A percentile compares a stretch with the other conserved stretches of the same genome.
Conservation (phyloP, 331 rosid genomes). For the Phaseolus coccineus region DNA sequence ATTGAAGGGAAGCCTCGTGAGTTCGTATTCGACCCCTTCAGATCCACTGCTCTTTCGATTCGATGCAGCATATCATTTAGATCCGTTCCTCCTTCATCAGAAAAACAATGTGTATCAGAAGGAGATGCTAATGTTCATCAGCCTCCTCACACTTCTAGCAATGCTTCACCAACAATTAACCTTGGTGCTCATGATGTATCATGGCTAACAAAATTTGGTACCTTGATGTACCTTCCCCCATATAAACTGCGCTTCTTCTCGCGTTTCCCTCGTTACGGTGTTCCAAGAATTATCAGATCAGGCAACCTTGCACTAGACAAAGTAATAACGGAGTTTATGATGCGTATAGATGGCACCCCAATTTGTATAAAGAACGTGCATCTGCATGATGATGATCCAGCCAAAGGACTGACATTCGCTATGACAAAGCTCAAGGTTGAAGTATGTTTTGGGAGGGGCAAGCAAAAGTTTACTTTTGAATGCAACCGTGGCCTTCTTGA, state of each 20-base stretch:
- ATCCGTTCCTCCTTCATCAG: slow-evolving; percentile 58
- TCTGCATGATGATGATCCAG: slow-evolving; percentile 90
- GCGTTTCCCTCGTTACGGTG: slow-evolving; percentile 94
- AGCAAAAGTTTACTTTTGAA: slow-evolving; percentile 81
- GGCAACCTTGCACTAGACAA: slow-evolving; percentile 92
- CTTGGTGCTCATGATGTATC: slow-evolving; percentile 94
- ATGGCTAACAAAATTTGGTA: slow-evolving; percentile 72
- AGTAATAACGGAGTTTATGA: slow-evolving; percentile 96
- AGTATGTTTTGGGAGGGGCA: slow-evolving; percentile 73
- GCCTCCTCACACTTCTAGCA: slow-evolving; percentile 55
- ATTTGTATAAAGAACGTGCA: slow-evolving; percentile 75
- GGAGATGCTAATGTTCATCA: slow-evolving; percentile 57
- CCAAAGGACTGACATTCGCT: slow-evolving; percentile 80
- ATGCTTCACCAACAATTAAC: slow-evolving; percentile 59
- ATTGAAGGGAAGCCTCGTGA: slow-evolving; percentile 79
- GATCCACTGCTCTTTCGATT: slow-evolving; percentile 87
- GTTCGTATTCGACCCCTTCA: slow-evolving; percentile 81
- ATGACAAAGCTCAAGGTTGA: slow-evolving; percentile 82
- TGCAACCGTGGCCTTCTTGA: slow-evolving; percentile 79
- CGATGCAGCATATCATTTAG: slow-evolving; percentile 65
- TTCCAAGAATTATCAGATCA: slow-evolving; percentile 78
- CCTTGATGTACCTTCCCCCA: slow-evolving; percentile 78
- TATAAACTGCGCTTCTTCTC: slow-evolving; percentile 89
- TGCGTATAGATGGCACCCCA: slow-evolving; percentile 79
- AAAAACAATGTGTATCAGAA: slow-evolving; percentile 58